These are phyloP conservation scores for Rutstroemia sp. DNA, from an alignment of 2,329 filamentous ascomycete genomes.

Conservation along the genomic window DNA sequence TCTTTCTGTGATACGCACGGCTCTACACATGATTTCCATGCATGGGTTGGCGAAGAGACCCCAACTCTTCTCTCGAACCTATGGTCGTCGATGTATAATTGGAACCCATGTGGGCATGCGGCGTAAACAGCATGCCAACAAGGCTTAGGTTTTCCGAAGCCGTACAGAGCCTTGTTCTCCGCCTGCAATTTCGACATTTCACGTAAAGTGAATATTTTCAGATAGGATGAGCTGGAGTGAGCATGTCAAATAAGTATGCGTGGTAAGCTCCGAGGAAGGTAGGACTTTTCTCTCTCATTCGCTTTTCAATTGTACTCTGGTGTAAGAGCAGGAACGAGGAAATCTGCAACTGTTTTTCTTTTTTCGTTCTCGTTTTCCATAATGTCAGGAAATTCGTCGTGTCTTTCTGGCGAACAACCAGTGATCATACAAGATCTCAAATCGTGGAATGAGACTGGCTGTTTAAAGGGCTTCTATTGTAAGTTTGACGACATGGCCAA, in stretches of 20 bases:
- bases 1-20: neutral
- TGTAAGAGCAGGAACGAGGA: neutral
- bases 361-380: neutral
- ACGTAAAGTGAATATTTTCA: neutral
- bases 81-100: neutral
- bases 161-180: neutral
- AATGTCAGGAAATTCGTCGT: slow-evolving; percentile 4
- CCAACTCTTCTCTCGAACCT: neutral
- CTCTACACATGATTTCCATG: neutral
- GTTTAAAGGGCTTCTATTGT: slow-evolving; percentile 4
- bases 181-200: slow-evolving; percentile 1
- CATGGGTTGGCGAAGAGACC: too few species aligned
- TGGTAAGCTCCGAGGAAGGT: neutral
- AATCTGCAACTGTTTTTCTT: neutral
- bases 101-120: neutral
- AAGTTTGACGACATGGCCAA: neutral
- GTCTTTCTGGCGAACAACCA: slow-evolving; percentile 1
- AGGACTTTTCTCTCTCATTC: neutral
- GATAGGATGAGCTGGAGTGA: neutral
- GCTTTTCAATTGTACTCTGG: neutral
- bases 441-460: slow-evolving; percentile 5
- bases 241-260: neutral
- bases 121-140: neutral
- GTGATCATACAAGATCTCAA: neutral
- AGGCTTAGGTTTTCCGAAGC: neutral